A percentile compares a stretch with the other conserved stretches of the same genome.
These are phyloP conservation scores for Trichothecium sympodiale DNA, from an alignment of 2,329 filamentous ascomycete species.

Conservation along the genomic window DNA sequence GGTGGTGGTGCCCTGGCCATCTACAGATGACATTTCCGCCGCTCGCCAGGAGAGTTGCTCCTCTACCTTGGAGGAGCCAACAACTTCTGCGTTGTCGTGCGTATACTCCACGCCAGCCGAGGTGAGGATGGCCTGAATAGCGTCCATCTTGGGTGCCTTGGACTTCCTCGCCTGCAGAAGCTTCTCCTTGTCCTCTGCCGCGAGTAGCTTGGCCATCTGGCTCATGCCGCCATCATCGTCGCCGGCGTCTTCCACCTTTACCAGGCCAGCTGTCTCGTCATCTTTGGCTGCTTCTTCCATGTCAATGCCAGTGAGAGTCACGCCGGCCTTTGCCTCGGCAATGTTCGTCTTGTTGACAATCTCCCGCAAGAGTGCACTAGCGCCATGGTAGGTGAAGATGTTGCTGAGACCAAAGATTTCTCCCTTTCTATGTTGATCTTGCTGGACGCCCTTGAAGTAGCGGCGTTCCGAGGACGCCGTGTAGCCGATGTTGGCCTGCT, in stretches of 20 bases:
- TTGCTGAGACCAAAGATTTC: slow-evolving; percentile 91
- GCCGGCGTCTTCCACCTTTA: slow-evolving; percentile 37
- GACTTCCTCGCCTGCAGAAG: slow-evolving; percentile 20
- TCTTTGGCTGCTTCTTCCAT: slow-evolving; percentile 49
- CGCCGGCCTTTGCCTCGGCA: slow-evolving; percentile 79
- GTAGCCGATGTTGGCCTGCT: slow-evolving; percentile 96
- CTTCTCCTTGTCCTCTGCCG: slow-evolving; percentile 33
- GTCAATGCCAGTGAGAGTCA: slow-evolving; percentile 68
- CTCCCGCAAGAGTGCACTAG: slow-evolving; percentile 75
- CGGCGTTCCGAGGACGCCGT: slow-evolving; percentile 83
- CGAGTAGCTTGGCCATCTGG: slow-evolving; percentile 52
- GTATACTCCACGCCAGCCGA: slow-evolving; percentile 88
- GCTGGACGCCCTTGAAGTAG: slow-evolving; percentile 92
- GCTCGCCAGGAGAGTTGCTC: slow-evolving; percentile 70
- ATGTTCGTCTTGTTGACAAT: slow-evolving; percentile 99
- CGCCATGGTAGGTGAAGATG: slow-evolving; percentile 71
- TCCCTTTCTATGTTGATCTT: slow-evolving; percentile 69
- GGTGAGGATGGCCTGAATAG: slow-evolving; percentile 79
- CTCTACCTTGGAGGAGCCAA: slow-evolving; percentile 89
- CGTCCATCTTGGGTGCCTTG: slow-evolving; percentile 48
- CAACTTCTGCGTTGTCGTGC: slow-evolving; percentile 90
- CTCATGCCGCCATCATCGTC: slow-evolving; percentile 55
- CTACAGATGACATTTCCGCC: slow-evolving; percentile 23
- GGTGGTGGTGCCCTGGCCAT: slow-evolving; percentile 37
- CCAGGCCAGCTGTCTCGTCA: slow-evolving; percentile 28